Base-by-base conservation (phyloP, 1,284 basidiomycete genomes). In the Boletus sp. region DNA sequence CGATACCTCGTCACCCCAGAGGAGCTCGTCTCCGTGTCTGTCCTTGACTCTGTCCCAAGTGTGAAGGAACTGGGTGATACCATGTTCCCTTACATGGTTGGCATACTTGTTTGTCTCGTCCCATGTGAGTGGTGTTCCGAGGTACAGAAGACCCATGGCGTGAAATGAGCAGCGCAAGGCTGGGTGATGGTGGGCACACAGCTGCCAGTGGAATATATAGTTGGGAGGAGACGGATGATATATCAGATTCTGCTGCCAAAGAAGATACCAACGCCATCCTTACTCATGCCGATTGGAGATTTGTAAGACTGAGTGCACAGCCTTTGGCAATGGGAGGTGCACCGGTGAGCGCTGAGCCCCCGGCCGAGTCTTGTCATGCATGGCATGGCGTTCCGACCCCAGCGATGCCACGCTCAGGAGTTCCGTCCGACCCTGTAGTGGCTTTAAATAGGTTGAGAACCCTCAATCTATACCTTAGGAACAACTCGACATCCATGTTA, bases 1-100 rank as follows among this genome's bases (percentile, higher is more conserved):
- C 6, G 69, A 50, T 61, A 94, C 94, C 84, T 99, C 96, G 64
- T 99, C 96, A 25, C 96, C 96, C 96, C 96, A 99, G n/a, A 97
- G 79, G 41, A 99, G 73, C 52, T 88, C 86, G 62, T 99, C 94
- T 9, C 93, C 94, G n/a, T 82, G 78, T 50, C 92, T 79, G 65
- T 92, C 88, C 76, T 96, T 97, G 67, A 94, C 77, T 51, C 83
- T 80, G 64, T 93, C 81, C 92, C 93, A 99, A 35, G 87, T 91
- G 59, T 93, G 78, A 44, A 99, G 71, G 66, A 99, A 96, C 72
- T 99, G 96, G 17, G 89, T 84, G 63, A 99, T 93, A 33, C 96
- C 96, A 68, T 99, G 94, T 46, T 77, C 71, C 53, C 94, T 80
- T 57, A 99, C 91, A 72, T 98, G 92, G 62, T 94, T 84, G 12